Evolutionary conservation across 371 early-diverging fungal genomes (phyloP).

Genomic region (Saksenaea oblongispora): DNA sequence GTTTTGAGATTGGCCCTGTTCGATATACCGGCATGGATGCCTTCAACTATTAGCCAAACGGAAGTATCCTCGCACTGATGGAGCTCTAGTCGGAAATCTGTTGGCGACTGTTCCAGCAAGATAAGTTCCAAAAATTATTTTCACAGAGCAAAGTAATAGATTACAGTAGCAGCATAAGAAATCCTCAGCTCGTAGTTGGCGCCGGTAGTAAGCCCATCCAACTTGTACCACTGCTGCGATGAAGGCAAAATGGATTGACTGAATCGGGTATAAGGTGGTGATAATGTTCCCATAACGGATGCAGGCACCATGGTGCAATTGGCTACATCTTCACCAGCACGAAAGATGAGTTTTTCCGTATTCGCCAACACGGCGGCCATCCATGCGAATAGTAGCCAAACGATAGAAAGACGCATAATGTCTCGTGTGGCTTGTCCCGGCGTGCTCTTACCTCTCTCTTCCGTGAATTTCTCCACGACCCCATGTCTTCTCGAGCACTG

Average conservation of each 20-base stretch:
- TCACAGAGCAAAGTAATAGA: neutral
- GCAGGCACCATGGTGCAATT: neutral
- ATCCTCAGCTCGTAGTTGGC: conserved; percentile 36
- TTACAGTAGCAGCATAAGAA: conserved; percentile 50
- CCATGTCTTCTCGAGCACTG: conserved; percentile 51
- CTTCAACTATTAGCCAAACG: conserved; percentile 18
- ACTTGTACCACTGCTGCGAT: conserved; percentile 18
- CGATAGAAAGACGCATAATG: neutral
- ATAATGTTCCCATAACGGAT: neutral
- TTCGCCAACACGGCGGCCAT: conserved; percentile 22
- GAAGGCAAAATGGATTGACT: neutral
- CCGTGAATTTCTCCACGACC: neutral
- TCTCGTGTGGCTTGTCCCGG: neutral
- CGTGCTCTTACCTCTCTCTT: neutral
- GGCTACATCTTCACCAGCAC: neutral
- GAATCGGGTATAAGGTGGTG: neutral
- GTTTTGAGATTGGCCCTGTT: conserved; percentile 15
- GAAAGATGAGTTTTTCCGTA: conserved; percentile 46
- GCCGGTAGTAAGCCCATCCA: conserved; percentile 15
- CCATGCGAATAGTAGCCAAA: neutral
- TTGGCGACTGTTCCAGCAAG: conserved; percentile 27
- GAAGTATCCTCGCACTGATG: conserved; percentile 2
- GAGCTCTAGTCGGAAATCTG: conserved; percentile 32
- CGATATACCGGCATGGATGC: conserved; percentile 40
- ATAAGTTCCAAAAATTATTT: neutral